phyloP scores from a whole-genome alignment of 441 rosid genomes.

The Sinapis alba region DNA sequence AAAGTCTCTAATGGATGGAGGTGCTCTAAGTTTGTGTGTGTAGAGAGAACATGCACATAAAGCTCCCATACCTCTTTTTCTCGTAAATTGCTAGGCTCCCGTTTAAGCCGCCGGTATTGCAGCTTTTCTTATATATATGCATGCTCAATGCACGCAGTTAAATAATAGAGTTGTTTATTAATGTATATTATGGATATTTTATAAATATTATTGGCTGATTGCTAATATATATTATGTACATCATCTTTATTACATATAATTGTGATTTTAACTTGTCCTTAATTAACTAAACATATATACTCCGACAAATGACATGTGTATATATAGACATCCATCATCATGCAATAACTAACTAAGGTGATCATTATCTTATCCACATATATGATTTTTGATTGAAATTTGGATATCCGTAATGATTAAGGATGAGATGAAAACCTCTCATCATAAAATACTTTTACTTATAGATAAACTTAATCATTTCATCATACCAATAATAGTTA shows the following conservation, averaged over 20 bases:
- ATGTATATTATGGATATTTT: not conserved
- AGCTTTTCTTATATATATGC: conserved; percentile 22
- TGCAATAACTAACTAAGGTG: conserved; percentile 15
- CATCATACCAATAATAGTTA: not conserved
- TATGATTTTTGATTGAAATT: not conserved
- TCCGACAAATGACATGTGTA: conserved; percentile 23
- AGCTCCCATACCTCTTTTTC: conserved; percentile 30
- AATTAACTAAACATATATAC: not conserved
- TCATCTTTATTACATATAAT: not conserved
- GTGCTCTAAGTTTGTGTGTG: conserved; percentile 5
- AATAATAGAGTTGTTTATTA: not conserved
- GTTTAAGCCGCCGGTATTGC: conserved; percentile 31
- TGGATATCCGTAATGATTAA: conserved; percentile 9
- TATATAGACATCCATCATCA: conserved; percentile 7
- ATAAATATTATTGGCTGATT: not conserved
- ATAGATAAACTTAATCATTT: not conserved
- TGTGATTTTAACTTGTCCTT: not conserved
- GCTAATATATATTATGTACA: not conserved
- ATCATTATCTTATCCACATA: conserved; percentile 13
- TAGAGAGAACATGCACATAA: conserved; percentile 38
- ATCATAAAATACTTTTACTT: not conserved
- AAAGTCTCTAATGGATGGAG: too few relatives aligned
- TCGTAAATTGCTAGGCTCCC: conserved; percentile 38
- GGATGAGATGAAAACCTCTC: conserved; percentile 9
- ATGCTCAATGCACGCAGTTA: not conserved